Percentiles rank a stretch among this genome's conserved stretches.
phyloP scores from a whole-genome alignment of 352 stramenopile genomes.

The Phytophthora uliginosa region DNA sequence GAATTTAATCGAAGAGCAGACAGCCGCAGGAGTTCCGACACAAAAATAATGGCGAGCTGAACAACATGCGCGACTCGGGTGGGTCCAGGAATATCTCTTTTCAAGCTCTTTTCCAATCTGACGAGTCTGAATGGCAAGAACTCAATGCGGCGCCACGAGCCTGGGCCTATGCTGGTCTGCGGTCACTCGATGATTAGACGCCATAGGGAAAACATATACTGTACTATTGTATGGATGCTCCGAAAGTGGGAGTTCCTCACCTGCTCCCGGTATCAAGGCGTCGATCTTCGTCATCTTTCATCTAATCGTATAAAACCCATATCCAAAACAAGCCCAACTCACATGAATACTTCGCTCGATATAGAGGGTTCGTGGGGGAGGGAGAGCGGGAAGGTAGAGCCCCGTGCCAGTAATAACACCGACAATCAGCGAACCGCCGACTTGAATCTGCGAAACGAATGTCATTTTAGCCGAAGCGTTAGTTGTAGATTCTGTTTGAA shows the following conservation, averaged over 20 bases:
- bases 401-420: conserved; percentile 94
- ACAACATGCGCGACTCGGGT: not conserved
- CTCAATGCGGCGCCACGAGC: no score
- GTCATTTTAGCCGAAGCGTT: not conserved
- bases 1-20: not conserved
- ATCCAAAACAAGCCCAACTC: conserved; percentile 7
- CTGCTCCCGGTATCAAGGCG: conserved; percentile 57
- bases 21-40: no score
- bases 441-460: conserved; percentile 94
- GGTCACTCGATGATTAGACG: no score
- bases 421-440: conserved; percentile 90
- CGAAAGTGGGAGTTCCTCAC: no score
- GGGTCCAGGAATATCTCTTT: no score
- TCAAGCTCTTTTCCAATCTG: no score
- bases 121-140: no score
- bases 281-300: conserved; percentile 95
- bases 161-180: no score
- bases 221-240: no score
- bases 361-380: conserved; percentile 92
- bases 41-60: not conserved
- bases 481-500: not conserved
- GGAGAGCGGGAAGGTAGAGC: conserved; percentile 95
- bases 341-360: conserved; percentile 97
- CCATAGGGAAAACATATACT: no score
- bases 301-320: conserved; percentile 40